Percentiles rank a stretch among this genome's conserved stretches.
phyloP scores from a whole-genome alignment of 2,329 filamentous ascomycete species.

The Sclerotiophoma versabilis region DNA sequence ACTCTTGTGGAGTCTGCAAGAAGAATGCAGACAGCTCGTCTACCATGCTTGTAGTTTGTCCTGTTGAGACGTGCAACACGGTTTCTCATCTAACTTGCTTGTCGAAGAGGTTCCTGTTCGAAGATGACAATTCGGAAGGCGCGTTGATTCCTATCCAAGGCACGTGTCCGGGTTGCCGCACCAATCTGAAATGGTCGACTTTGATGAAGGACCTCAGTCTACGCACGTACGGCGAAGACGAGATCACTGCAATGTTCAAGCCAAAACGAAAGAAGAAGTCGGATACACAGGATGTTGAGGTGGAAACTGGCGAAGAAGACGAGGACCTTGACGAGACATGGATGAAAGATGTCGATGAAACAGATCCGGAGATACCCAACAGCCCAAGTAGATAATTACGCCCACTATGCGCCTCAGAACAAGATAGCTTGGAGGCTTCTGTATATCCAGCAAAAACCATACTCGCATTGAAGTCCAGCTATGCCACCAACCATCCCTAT shows the following conservation, averaged over 20 bases:
- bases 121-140: conserved; percentile 40
- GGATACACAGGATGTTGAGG: conserved; percentile 25
- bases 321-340: conserved; percentile 46
- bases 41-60: conserved; percentile 61
- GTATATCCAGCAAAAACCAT: too few relatives aligned
- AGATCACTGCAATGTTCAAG: conserved; percentile 73
- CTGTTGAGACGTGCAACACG: conserved; percentile 55
- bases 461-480: too few relatives aligned
- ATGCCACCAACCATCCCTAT: too few relatives aligned
- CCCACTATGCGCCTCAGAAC: background rate
- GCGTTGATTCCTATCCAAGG: conserved; percentile 72
- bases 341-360: conserved; percentile 41
- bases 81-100: conserved; percentile 65
- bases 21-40: conserved; percentile 45
- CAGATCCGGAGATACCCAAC: conserved; percentile 28
- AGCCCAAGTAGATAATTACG: background rate
- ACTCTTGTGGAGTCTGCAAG: conserved; percentile 60
- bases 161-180: conserved; percentile 73
- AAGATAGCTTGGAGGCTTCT: too few relatives aligned
- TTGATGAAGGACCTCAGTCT: conserved; percentile 85
- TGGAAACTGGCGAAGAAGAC: conserved; percentile 23
- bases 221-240: conserved; percentile 72
- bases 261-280: conserved; percentile 51
- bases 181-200: conserved; percentile 71
- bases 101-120: conserved; percentile 58